These are phyloP conservation scores for Annona squamosa DNA, from an alignment of 164 flowering plant genomes.

Conservation along the genomic window DNA sequence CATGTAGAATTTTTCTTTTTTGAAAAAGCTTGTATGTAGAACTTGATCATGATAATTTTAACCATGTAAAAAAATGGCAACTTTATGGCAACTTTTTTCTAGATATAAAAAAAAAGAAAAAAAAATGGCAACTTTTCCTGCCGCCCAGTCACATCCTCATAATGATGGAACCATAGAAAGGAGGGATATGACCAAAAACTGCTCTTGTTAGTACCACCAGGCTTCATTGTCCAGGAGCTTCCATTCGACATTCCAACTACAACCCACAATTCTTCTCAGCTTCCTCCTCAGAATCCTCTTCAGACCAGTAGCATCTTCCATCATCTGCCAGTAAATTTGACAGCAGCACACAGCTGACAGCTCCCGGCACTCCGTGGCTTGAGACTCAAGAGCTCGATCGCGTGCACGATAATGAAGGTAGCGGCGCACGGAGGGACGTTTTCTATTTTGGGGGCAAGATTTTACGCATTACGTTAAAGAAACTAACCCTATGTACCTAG, in stretches of 20 bases:
- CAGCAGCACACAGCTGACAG: constrained; percentile 30
- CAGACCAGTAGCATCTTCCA: constrained; percentile 45
- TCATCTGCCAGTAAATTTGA: constrained; percentile 52
- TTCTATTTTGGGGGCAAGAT: not conserved
- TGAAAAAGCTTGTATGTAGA: no score
- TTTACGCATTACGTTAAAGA: no score
- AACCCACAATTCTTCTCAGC: constrained; percentile 40
- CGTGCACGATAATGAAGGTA: constrained; percentile 31
- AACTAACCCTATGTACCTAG: not conserved
- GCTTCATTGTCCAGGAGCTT: constrained; percentile 9
- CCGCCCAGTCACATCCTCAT: no score
- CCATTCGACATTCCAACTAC: constrained; percentile 54
- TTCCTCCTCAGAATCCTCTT: constrained; percentile 47
- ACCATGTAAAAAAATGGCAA: no score
- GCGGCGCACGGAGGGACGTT: constrained; percentile 11
- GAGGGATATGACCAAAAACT: no score
- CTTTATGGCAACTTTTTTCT: no score
- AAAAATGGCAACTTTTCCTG: no score
- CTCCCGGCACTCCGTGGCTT: constrained; percentile 65
- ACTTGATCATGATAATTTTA: no score
- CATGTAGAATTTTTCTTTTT: no score
- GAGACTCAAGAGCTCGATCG: constrained; percentile 31
- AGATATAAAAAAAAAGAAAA: no score
- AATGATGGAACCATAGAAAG: no score
- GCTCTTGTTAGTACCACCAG: not conserved